These are phyloP conservation scores for Exophiala viscosa DNA, from an alignment of 2,329 filamentous ascomycete genomes.

Conservation along the genomic window DNA sequence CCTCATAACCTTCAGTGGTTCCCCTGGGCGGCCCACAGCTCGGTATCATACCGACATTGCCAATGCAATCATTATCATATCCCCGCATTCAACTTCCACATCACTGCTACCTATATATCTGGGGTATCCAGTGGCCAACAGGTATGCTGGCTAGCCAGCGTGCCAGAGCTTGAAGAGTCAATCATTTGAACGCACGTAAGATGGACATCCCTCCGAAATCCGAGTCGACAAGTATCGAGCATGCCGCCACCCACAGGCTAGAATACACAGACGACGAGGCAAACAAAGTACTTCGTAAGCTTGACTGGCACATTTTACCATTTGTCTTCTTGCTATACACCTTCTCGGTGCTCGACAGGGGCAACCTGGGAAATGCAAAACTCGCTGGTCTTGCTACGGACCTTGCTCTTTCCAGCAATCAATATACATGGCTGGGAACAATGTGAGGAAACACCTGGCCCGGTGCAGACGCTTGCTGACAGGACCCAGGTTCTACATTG, in stretches of 20 bases:
- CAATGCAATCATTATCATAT: too few relatives aligned
- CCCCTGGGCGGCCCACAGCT: too few relatives aligned
- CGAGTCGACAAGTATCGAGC: neutral
- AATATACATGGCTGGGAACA: conserved; percentile 50
- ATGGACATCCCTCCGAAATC: neutral
- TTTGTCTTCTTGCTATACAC: conserved; percentile 10
- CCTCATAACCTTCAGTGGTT: too few relatives aligned
- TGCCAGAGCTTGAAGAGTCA: neutral
- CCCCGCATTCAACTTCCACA: too few relatives aligned
- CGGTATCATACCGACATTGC: too few relatives aligned
- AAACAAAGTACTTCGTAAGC: conserved; percentile 1
- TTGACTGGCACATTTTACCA: conserved; percentile 18
- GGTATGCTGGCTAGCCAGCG: too few relatives aligned
- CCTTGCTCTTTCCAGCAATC: conserved; percentile 43
- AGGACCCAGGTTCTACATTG: conserved; percentile 22
- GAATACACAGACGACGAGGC: conserved; percentile 5
- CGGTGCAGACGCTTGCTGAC: neutral
- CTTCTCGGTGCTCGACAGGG: conserved; percentile 34
- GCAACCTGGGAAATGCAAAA: conserved; percentile 46
- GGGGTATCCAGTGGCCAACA: too few relatives aligned
- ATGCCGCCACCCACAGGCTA: neutral
- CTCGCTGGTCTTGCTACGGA: conserved; percentile 52
- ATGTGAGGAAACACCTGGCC: conserved; percentile 29
- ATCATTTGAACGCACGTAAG: neutral
- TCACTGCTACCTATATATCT: too few relatives aligned